Conservation (phyloP, 768 basidiomycete species). For the Heimioporus sp. region DNA sequence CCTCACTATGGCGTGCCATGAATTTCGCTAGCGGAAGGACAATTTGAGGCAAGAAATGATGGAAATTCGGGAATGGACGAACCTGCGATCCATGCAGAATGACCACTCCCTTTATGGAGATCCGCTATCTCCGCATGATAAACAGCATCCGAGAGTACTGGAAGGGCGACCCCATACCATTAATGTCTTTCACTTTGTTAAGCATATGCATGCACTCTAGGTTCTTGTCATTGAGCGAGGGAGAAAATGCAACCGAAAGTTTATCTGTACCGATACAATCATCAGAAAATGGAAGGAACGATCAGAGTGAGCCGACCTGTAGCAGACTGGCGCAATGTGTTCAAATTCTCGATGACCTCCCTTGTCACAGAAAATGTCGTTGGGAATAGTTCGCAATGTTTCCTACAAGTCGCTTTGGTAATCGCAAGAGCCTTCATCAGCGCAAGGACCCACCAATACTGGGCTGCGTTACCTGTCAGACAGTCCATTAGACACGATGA, state of each 20-base stretch:
- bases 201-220: slow-evolving; percentile 23
- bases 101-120: slow-evolving; percentile 3
- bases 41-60: slow-evolving; percentile 1
- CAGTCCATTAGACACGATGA: no score
- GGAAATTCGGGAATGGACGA: neutral
- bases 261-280: slow-evolving; percentile 16
- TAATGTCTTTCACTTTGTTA: slow-evolving; percentile 27
- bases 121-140: slow-evolving; percentile 6
- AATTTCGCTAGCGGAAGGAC: slow-evolving; percentile 20
- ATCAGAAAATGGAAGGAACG: neutral
- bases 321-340: slow-evolving; percentile 26
- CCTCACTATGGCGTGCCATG: slow-evolving; percentile 30
- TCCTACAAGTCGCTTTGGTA: slow-evolving; percentile 14
- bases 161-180: slow-evolving; percentile 8
- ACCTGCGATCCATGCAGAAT: slow-evolving; percentile 29
- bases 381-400: slow-evolving; percentile 31
- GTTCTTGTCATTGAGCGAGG: slow-evolving; percentile 26
- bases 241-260: slow-evolving; percentile 30
- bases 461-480: slow-evolving; percentile 23
- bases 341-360: slow-evolving; percentile 16
- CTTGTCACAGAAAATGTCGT: slow-evolving; percentile 21
- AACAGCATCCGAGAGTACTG: neutral
- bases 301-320: slow-evolving; percentile 16
- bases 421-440: neutral
- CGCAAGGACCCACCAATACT: slow-evolving; percentile 27